phyloP scores from a whole-genome alignment of 768 basidiomycete species.

The Lactarius vividus region DNA sequence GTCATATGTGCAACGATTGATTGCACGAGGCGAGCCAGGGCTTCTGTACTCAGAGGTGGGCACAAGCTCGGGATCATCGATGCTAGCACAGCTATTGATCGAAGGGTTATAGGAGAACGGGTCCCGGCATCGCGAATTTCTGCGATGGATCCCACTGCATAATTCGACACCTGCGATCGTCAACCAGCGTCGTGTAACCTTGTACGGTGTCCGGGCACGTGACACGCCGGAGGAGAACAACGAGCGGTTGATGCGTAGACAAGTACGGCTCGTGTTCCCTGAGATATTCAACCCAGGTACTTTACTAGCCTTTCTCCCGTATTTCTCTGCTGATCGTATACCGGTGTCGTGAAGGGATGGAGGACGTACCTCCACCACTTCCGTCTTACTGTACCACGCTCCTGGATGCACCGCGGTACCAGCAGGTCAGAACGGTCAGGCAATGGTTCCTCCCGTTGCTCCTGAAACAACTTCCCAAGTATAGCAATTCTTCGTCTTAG shows the following conservation, averaged over 20 bases:
- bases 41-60: constrained; percentile 54
- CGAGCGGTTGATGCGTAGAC: constrained; percentile 68
- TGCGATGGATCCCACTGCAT: constrained; percentile 71
- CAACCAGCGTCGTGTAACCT: constrained; percentile 64
- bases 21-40: constrained; percentile 71
- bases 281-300: constrained; percentile 48
- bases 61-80: neutral
- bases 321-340: neutral
- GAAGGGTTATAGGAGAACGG: constrained; percentile 36
- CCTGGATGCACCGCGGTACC: constrained; percentile 60
- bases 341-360: neutral
- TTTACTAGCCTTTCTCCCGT: neutral
- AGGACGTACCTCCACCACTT: constrained; percentile 17
- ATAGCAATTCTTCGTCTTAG: neutral
- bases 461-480: constrained; percentile 54
- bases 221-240: constrained; percentile 68
- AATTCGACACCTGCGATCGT: constrained; percentile 55
- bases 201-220: constrained; percentile 67
- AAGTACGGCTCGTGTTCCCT: constrained; percentile 62
- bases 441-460: constrained; percentile 76
- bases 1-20: constrained; percentile 73
- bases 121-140: constrained; percentile 67
- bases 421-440: constrained; percentile 67
- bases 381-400: constrained; percentile 45
- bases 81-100: neutral